Evolutionary conservation across 1,284 basidiomycete genomes (phyloP), one percentile per base, ranked within the genome.

Genomic region (Coniferiporia sulphurascens): DNA sequence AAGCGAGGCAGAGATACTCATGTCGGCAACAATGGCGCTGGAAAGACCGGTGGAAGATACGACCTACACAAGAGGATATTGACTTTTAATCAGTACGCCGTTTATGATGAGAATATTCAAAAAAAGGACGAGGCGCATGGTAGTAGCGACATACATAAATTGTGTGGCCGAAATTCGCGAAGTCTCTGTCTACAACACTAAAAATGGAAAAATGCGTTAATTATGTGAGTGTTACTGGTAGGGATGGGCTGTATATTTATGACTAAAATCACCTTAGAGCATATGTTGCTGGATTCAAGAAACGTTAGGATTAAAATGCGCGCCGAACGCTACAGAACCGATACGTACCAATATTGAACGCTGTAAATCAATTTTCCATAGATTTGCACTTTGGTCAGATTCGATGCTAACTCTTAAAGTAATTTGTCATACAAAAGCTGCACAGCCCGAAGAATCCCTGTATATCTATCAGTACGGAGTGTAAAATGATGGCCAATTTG

Each of bases 141-240:
- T 4, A 32, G 15, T 12, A 17, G 10, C 12, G 21, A 13, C 50
- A 15, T 52, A 52, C 50, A 52, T 35, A 52, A 35, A 36, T 52
- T 8, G 36, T 35, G 50, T 52, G 50, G n/a, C 50, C 50, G 32
- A 52, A 52, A 32, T 52, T 36, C 22, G 50, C 50, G 17, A 52
- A 52, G 22, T 52, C 36, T 4, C 17, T 36, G 17, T 52, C 15
- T 21, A 34, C 36, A 17, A 52, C 50, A 15, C 50, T 52, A 12
- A 32, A 17, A 10, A 52, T 9, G 50, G 17, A 52, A 32, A 32
- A 15, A 8, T 3, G n/a, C n/a, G n/a, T n/a, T n/a, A n/a, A n/a
- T n/a, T n/a, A 32, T 52, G 35, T 52, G 15, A 19, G 6, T 7
- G 21, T 50, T 6, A 22, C 17, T 15, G 36, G 10, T 12, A 9